Conservation (phyloP, 2,329 filamentous ascomycete species). For the Penicillium rolfsii region DNA sequence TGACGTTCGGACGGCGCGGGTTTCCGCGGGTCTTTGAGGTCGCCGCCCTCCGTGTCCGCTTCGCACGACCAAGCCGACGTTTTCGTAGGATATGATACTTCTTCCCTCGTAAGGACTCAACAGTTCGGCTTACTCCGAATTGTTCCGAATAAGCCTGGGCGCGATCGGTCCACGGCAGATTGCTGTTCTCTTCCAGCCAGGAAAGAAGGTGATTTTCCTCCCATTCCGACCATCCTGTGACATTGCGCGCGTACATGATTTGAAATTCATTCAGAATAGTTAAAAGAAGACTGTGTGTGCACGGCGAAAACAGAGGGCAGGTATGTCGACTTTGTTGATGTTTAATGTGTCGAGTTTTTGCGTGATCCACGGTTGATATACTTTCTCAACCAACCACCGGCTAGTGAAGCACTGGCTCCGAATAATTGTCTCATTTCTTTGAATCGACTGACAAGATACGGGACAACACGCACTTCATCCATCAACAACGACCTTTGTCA, state of each 20-base stretch:
- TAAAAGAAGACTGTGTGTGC: neutral
- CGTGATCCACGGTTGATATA: no score
- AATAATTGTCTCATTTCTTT: neutral
- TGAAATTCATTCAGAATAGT: neutral
- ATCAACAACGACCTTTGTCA: no score
- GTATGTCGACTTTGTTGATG: neutral
- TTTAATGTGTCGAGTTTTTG: neutral
- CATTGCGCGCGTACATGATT: constrained; percentile 2
- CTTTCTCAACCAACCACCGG: neutral
- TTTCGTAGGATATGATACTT: constrained; percentile 12
- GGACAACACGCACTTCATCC: neutral
- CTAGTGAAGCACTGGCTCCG: neutral
- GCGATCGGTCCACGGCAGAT: constrained; percentile 4
- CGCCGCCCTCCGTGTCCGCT: neutral
- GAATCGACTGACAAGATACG: neutral
- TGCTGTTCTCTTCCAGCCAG: neutral
- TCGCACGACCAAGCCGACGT: constrained; percentile 1
- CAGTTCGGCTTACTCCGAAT: constrained; percentile 2
- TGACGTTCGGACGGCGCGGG: no score
- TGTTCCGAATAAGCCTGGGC: constrained; percentile 8
- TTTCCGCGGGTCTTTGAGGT: neutral
- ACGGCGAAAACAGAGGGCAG: neutral
- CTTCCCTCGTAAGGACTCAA: constrained; percentile 12
- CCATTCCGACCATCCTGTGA: constrained; percentile 1
- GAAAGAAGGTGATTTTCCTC: constrained; percentile 9